phyloP scores from a whole-genome alignment of 805 yeast genomes.

The Teunomyces stri region DNA sequence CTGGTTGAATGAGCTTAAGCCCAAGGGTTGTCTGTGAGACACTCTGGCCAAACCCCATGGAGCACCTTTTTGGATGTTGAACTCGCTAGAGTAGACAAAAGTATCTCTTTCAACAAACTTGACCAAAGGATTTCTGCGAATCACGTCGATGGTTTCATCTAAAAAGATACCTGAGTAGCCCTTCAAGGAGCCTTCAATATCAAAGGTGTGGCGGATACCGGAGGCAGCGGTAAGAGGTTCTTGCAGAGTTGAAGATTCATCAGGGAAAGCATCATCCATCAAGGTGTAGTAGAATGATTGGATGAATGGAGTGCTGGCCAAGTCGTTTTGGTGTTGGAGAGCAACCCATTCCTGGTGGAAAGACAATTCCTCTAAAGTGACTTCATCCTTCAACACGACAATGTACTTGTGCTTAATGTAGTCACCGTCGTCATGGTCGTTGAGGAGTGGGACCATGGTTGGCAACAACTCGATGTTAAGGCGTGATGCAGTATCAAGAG shows the following conservation, averaged over 20 bases:
- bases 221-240: no score
- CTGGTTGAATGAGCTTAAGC: conserved; percentile 55
- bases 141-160: conserved; percentile 67
- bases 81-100: conserved; percentile 59
- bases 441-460: conserved; percentile 31
- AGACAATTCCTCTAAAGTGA: conserved; percentile 49
- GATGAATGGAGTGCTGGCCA: conserved; percentile 27
- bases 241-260: conserved; percentile 13
- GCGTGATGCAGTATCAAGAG: conserved; percentile 4
- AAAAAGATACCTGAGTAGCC: conserved; percentile 90
- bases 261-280: conserved; percentile 28
- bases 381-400: conserved; percentile 72
- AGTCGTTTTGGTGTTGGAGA: conserved; percentile 47
- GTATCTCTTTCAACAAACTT: conserved; percentile 76
- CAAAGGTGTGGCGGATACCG: conserved; percentile 37
- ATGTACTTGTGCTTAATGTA: conserved; percentile 76
- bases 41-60: conserved; percentile 95
- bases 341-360: conserved; percentile 70
- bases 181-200: conserved; percentile 52
- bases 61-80: conserved; percentile 73
- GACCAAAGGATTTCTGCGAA: conserved; percentile 63
- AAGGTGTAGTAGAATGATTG: conserved; percentile 35
- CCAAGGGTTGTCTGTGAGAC: conserved; percentile 73
- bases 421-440: conserved; percentile 40
- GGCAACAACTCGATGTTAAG: conserved; percentile 12